A percentile compares a stretch with the other conserved stretches of the same genome.
Evolutionary conservation across 768 basidiomycete species (phyloP).

Genomic region (Scleroderma citrinum): DNA sequence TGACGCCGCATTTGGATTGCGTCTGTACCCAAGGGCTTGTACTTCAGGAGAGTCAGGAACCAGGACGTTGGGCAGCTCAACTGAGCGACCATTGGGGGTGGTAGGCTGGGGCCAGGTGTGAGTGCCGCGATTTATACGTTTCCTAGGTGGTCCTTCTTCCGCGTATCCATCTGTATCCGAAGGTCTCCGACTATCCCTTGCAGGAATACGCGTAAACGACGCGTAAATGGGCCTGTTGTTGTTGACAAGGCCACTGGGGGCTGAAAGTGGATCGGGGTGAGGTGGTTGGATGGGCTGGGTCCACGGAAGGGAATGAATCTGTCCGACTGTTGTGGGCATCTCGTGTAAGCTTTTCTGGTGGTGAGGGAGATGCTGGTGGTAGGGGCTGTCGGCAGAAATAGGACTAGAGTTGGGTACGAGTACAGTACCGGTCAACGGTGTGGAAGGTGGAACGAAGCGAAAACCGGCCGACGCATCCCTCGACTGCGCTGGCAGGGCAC

Average conservation of each 20-base stretch:
- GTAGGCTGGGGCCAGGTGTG: conserved; percentile 20
- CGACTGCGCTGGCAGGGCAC: conserved; percentile 55
- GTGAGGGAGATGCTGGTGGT: conserved; percentile 36
- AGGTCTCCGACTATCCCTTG: conserved; percentile 32
- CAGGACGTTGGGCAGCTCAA: conserved; percentile 12
- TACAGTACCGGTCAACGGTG: conserved; percentile 47
- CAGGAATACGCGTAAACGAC: conserved; percentile 43
- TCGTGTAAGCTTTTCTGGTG: conserved; percentile 34
- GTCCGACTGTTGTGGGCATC: conserved; percentile 38
- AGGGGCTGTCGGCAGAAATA: conserved; percentile 33
- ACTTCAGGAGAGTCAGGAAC: conserved; percentile 55
- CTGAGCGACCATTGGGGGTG: conserved; percentile 9
- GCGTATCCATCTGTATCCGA: conserved; percentile 33
- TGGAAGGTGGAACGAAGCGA: conserved; percentile 49
- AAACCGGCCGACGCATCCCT: conserved; percentile 69
- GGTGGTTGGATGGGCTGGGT: conserved; percentile 28
- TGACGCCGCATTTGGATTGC: conserved; percentile 38
- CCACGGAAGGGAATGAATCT: conserved; percentile 34
- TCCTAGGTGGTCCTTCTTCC: conserved; percentile 65
- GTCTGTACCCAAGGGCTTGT: conserved; percentile 45
- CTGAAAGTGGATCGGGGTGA: conserved; percentile 48
- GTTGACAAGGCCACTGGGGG: conserved; percentile 53
- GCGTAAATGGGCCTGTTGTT: conserved; percentile 40
- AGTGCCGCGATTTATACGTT: conserved; percentile 56
- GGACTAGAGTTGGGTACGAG: conserved; percentile 80